Conservation (phyloP, 306 rosid species). For the Benincasa hispida region DNA sequence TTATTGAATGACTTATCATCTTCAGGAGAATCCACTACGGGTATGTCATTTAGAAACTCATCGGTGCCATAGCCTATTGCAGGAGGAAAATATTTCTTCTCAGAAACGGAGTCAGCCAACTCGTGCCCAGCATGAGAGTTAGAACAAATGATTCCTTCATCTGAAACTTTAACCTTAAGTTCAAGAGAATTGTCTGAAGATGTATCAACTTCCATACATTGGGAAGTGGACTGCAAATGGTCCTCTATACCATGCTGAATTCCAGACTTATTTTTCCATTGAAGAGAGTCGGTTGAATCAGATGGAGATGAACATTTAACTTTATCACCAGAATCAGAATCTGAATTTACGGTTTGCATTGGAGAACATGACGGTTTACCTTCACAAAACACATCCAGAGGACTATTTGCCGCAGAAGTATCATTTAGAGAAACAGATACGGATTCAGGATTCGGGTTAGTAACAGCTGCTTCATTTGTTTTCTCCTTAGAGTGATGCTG, state of each 20-base stretch:
- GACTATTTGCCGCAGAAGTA: slow-evolving; percentile 15
- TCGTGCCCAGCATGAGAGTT: slow-evolving; percentile 5
- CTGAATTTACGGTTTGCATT: slow-evolving; percentile 13
- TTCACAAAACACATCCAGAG: slow-evolving; percentile 31
- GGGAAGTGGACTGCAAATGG: slow-evolving; percentile 13
- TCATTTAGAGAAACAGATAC: slow-evolving; percentile 14
- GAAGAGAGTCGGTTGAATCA: not conserved
- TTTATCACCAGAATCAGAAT: slow-evolving; percentile 24
- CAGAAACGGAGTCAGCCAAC: slow-evolving; percentile 21
- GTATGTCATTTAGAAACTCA: slow-evolving; percentile 11
- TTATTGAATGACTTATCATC: slow-evolving; percentile 21
- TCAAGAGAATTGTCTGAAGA: slow-evolving; percentile 15
- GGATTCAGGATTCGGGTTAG: slow-evolving; percentile 12
- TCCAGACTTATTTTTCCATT: slow-evolving; percentile 8
- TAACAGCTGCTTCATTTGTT: slow-evolving; percentile 22
- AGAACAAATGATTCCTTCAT: slow-evolving; percentile 14
- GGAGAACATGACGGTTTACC: slow-evolving; percentile 14
- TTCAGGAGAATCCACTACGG: slow-evolving; percentile 12
- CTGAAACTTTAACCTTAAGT: slow-evolving; percentile 16
- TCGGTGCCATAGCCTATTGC: slow-evolving; percentile 10
- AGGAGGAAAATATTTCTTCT: slow-evolving; percentile 10
- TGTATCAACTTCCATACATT: slow-evolving; percentile 13
- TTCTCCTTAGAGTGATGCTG: slow-evolving; percentile 23
- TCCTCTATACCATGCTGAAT: slow-evolving; percentile 8
- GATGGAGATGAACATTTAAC: slow-evolving; percentile 24